A percentile compares a stretch with the other conserved stretches of the same genome.
These are phyloP conservation scores for Persicaria maculosa DNA, from an alignment of 148 eudicot species.

Conservation along the genomic window DNA sequence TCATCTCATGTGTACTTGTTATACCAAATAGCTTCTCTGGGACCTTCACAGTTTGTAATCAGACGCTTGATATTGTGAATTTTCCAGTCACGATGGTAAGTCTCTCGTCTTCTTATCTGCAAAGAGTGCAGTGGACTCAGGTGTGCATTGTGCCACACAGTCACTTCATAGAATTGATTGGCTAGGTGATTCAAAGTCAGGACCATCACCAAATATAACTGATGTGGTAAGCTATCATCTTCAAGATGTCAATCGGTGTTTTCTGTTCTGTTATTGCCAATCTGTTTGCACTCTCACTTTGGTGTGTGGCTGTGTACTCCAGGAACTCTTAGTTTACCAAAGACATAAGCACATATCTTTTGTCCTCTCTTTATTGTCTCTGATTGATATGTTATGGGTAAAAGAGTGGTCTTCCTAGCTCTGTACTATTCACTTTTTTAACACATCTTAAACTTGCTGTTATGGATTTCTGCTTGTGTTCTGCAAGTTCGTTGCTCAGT, in stretches of 20 bases:
- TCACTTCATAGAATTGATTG: slow-evolving; percentile 87
- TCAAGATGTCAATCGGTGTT: not conserved
- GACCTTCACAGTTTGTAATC: not conserved
- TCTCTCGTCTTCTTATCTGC: slow-evolving; percentile 78
- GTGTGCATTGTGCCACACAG: slow-evolving; percentile 73
- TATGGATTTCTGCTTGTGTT: not conserved
- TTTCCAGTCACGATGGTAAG: slow-evolving; percentile 27
- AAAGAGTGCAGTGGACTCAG: slow-evolving; percentile 69
- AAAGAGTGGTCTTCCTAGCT: not conserved
- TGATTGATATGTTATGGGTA: not conserved
- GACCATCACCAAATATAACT: slow-evolving; percentile 33
- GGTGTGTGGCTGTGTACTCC: no score
- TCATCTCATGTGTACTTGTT: not conserved
- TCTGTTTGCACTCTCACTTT: no score
- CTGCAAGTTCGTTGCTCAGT: not conserved
- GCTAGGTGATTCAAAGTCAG: slow-evolving; percentile 46
- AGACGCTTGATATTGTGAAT: not conserved
- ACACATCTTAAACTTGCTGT: not conserved
- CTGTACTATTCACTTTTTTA: not conserved
- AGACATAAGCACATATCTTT: not conserved
- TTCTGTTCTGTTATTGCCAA: no score
- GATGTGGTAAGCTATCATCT: slow-evolving; percentile 31
- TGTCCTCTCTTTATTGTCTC: not conserved
- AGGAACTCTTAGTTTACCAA: not conserved
- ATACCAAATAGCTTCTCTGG: not conserved